These are phyloP conservation scores for Tuber umbilicatum DNA, from an alignment of 495 filamentous ascomycete genomes.

Conservation along the genomic window DNA sequence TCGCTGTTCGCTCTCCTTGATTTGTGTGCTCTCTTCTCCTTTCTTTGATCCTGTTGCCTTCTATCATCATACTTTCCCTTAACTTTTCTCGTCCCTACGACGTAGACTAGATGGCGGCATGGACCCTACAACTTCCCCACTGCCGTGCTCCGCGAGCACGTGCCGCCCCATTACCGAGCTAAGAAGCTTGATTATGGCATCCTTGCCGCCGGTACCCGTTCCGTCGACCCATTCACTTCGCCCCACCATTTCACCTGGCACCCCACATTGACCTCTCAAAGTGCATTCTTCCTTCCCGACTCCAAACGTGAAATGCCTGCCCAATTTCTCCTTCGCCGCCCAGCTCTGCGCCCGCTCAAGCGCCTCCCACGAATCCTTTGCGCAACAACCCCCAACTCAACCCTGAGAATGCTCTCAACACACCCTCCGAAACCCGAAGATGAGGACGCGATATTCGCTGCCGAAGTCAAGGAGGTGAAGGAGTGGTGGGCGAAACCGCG, in stretches of 20 bases:
- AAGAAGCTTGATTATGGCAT: neutral
- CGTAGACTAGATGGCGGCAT: too few relatives aligned
- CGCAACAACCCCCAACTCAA: constrained; percentile 17
- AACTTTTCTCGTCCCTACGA: neutral
- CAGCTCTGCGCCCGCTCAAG: constrained; percentile 4
- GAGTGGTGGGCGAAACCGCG: constrained; percentile 80
- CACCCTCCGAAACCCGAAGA: constrained; percentile 44
- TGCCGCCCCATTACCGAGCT: neutral
- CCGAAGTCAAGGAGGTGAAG: constrained; percentile 73
- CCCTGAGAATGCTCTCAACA: constrained; percentile 5
- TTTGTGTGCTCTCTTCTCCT: too few relatives aligned
- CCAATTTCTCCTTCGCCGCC: constrained; percentile 18
- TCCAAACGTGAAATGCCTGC: neutral
- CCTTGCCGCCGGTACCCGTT: neutral
- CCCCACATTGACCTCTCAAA: neutral
- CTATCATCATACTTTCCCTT: too few relatives aligned
- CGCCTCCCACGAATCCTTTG: constrained; percentile 32
- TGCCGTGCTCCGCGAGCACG: neutral
- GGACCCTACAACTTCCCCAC: neutral
- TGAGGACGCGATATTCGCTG: constrained; percentile 73
- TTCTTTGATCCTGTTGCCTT: too few relatives aligned
- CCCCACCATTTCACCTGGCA: neutral
- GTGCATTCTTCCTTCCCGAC: neutral
- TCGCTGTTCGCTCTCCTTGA: neutral
- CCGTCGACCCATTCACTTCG: neutral